Evolutionary conservation across 441 rosid genomes (phyloP).

Genomic region (Geranium incanum): DNA sequence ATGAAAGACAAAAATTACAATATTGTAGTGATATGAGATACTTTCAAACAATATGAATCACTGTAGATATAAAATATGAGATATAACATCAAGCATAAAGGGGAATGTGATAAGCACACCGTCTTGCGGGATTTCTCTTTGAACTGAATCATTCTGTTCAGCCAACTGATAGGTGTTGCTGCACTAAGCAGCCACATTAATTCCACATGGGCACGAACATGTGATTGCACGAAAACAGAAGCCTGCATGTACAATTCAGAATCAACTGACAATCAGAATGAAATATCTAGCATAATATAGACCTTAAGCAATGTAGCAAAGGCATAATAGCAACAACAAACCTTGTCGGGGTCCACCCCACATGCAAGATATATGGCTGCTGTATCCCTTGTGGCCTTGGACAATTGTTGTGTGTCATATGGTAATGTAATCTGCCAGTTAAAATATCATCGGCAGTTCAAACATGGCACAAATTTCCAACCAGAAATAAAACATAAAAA

Average conservation of each 20-base stretch:
- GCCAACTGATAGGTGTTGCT: conserved; percentile 80
- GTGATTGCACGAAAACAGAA: conserved; percentile 88
- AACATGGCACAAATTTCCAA: conserved; percentile 6
- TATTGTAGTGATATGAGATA: too few species aligned
- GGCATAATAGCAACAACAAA: conserved; percentile 14
- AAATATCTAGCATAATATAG: conserved; percentile 2
- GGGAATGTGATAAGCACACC: conserved; percentile 33
- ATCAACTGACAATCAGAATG: conserved; percentile 15
- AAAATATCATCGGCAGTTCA: not conserved
- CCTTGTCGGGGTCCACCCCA: conserved; percentile 78
- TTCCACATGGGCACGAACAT: conserved; percentile 68
- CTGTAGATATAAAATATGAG: not conserved
- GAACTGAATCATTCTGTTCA: conserved; percentile 82
- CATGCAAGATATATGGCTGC: conserved; percentile 90
- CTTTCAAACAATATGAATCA: not conserved
- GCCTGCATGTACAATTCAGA: conserved; percentile 44
- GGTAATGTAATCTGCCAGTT: conserved; percentile 61
- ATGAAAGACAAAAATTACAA: too few species aligned
- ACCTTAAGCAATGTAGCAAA: not conserved
- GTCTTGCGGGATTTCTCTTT: conserved; percentile 90
- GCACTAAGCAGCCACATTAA: conserved; percentile 79
- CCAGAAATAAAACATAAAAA: conserved; percentile 8
- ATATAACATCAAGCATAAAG: not conserved
- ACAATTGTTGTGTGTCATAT: conserved; percentile 57
- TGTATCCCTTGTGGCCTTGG: conserved; percentile 70